phyloP scores from a whole-genome alignment of 352 stramenopile species.

The Phytopythium delawarense region DNA sequence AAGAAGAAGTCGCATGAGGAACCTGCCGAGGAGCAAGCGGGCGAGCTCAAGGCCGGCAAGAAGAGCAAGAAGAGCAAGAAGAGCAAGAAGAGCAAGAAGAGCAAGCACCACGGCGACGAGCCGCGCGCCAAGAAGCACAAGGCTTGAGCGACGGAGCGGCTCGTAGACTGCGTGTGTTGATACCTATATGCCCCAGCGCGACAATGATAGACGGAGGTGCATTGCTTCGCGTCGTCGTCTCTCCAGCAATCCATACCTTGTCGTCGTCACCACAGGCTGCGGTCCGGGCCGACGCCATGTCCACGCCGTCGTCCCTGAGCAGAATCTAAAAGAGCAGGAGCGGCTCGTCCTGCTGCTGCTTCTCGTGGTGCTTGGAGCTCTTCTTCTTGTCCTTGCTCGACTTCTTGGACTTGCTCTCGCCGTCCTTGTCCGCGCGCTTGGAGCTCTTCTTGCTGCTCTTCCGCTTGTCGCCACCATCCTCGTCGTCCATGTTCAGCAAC shows the following conservation, averaged over 20 bases:
- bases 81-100: not conserved
- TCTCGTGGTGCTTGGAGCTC: slow-evolving; percentile 45
- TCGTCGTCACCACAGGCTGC: not conserved
- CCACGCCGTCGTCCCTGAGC: not conserved
- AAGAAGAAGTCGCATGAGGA: slow-evolving; percentile 10
- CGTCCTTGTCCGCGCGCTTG: slow-evolving; percentile 29
- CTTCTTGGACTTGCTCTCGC: slow-evolving; percentile 26
- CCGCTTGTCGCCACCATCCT: slow-evolving; percentile 31
- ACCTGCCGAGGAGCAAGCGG: slow-evolving; percentile 3
- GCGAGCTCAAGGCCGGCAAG: slow-evolving; percentile 45
- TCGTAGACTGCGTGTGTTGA: slow-evolving; percentile 3
- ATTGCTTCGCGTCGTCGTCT: not conserved
- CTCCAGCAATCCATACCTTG: not conserved
- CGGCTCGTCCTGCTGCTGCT: slow-evolving; percentile 41
- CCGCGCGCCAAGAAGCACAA: slow-evolving; percentile 9
- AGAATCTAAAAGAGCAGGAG: slow-evolving; percentile 76
- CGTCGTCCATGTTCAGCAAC: slow-evolving; percentile 40
- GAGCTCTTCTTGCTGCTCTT: slow-evolving; percentile 49
- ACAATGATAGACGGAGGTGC: slow-evolving; percentile 3
- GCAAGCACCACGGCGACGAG: slow-evolving; percentile 15
- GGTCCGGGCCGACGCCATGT: not conserved
- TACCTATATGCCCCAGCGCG: slow-evolving; percentile 1
- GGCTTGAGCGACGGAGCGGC: not conserved
- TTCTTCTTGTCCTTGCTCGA: slow-evolving; percentile 31
- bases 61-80: slow-evolving; percentile 15